Evolutionary conservation across 2,329 filamentous ascomycete genomes (phyloP), one percentile per base, ranked within the genome.

Genomic region (Ustulina deusta): DNA sequence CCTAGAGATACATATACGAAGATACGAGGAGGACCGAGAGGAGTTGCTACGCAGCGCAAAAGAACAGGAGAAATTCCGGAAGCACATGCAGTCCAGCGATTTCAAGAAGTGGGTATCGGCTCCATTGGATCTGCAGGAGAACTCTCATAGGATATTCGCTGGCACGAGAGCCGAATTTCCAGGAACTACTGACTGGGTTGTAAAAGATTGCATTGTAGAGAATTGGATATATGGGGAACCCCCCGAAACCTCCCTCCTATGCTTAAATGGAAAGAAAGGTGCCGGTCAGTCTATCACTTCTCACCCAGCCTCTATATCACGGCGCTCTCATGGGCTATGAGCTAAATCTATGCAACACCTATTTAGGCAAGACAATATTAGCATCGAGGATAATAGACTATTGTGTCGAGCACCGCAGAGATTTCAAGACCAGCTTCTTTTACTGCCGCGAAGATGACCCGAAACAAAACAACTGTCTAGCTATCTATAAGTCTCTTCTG

Each of bases 361-460:
- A 32, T 11, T 0, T 49, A 82, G 81, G 81, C 2, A 84, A 84
- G 73, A 80, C 81, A 0, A 71, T 83, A 7, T 74, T 84, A 20
- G 76, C 82, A 0, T 83, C 82, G 0, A 61, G 75, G 1, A 73
- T 83, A 17, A 70, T 83, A 5, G 76, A 83, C 34, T 65, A 78
- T 25, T 75, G 75, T 51, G 49, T 42, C 4, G 32, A 71, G 22
- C 55, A 65, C 25, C 59, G 62, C 15, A 22, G 42, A 15, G 44
- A 58, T 29, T 69, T 72, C 7, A 74, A 74, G 42, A 77, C 78
- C 2, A 74, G 75, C 46, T 83, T 78, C 66, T 83, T 82, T 69
- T 83, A 83, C 71, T 83, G 79, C 70, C 79, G 76, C n/a, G 74
- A 79, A 48, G 71, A 69, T 6, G 76, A 80, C 44, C 20, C 48